Conservation (phyloP, 257 asterid genomes). For the Cynanchum wilfordii region DNA sequence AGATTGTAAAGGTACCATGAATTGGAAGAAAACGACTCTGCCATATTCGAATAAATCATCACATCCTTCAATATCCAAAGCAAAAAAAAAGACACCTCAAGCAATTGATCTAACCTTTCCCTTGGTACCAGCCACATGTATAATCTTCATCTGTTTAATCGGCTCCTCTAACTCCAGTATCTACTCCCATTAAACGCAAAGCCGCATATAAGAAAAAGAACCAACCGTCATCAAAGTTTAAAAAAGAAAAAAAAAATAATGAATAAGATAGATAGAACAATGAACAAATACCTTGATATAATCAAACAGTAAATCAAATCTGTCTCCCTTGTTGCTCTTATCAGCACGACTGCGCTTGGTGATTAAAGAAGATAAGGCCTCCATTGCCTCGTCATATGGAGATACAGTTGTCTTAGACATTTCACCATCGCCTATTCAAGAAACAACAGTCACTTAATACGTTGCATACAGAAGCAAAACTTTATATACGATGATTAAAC, state of each 20-base stretch:
- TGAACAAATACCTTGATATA: constrained; percentile 58
- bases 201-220: not conserved
- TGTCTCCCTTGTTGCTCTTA: constrained; percentile 75
- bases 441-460: constrained; percentile 9
- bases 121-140: constrained; percentile 98
- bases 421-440: constrained; percentile 39
- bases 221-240: not conserved
- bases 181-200: constrained; percentile 32
- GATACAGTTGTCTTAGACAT: constrained; percentile 30
- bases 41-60: not conserved
- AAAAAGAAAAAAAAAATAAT: too few species aligned
- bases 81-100: not conserved
- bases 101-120: constrained; percentile 63
- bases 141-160: constrained; percentile 75
- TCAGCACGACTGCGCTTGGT: constrained; percentile 94
- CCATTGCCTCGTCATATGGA: constrained; percentile 85
- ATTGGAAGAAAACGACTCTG: not conserved
- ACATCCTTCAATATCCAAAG: not conserved
- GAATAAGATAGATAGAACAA: not conserved
- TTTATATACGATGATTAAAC: not conserved
- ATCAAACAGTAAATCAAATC: constrained; percentile 70
- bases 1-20: not conserved
- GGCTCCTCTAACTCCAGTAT: constrained; percentile 82
- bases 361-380: constrained; percentile 84
- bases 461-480: not conserved